Percentiles rank a stretch among this genome's conserved stretches.
phyloP scores from a whole-genome alignment of 768 basidiomycete species.

The Russula foetens region DNA sequence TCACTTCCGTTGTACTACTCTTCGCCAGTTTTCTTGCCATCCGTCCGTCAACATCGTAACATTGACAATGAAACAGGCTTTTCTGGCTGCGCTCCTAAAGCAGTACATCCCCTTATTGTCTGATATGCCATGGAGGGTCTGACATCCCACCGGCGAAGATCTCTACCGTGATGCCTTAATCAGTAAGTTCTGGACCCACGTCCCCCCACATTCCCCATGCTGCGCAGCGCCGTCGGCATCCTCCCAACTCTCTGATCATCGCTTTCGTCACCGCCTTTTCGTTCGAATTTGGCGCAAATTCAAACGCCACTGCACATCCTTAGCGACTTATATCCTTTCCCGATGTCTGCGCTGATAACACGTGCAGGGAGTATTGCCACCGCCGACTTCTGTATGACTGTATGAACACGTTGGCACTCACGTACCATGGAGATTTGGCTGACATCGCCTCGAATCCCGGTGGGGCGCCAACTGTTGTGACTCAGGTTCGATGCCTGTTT shows the following conservation, averaged over 20 bases:
- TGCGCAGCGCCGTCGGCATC: not conserved
- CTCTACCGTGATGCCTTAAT: not conserved
- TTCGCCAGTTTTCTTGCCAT: too few species aligned
- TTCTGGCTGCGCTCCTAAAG: too few species aligned
- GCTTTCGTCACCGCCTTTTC: not conserved
- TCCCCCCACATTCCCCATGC: not conserved
- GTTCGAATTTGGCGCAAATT: not conserved
- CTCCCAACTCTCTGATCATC: not conserved
- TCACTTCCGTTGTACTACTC: too few species aligned
- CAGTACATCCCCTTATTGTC: too few species aligned
- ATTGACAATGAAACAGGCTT: too few species aligned
- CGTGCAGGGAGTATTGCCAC: not conserved
- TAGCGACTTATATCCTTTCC: not conserved
- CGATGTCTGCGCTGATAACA: not conserved
- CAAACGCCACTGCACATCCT: not conserved
- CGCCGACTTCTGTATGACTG: too few species aligned
- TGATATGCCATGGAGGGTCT: too few species aligned
- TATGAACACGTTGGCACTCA: not conserved
- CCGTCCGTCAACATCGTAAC: too few species aligned
- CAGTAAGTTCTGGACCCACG: not conserved
- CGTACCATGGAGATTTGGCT: too few species aligned
- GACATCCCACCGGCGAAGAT: not conserved
- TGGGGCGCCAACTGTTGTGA: not conserved
- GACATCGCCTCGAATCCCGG: not conserved
- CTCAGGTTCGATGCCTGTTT: not conserved